Evolutionary conservation across 768 basidiomycete genomes (phyloP), one percentile per base, ranked within the genome.

Genomic region (Trametes cingulata): DNA sequence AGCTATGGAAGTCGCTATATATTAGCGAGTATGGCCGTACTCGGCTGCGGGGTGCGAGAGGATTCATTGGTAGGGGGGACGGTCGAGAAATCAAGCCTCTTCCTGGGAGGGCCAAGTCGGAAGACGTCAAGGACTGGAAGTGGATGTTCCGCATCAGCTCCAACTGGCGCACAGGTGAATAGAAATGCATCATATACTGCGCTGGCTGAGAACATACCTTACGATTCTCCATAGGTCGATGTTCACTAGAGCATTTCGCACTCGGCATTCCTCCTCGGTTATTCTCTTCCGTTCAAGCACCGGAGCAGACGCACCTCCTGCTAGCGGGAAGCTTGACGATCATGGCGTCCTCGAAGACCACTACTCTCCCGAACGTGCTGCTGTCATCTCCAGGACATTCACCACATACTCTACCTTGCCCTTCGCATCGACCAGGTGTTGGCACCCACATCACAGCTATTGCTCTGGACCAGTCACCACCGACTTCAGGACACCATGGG

Each of bases 101-200:
- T 27, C 89, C 88, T 12, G 78, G 77, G 25, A 73, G 85, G 69
- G 81, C 76, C 5, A 61, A 59, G 66, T 68, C 74, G 19, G 70
- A 73, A 36, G 69, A 75, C 29, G 58, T 73, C 46, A 82, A 79
- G 68, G 85, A 90, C 68, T 93, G 90, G 90, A 91, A 90, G 72
- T 88, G 84, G 83, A 91, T 92, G 90, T 92, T 91, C 72, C 81
- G 88, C 56, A 88, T 91, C 62, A 90, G 88, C 65, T 85, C 85
- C 15, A 92, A 92, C 65, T 93, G 91, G 91, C 82, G 81, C 70
- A 88, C 75, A 73, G 91, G 91, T 91, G 67, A 64, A 79, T 69
- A 45, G 52, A 45, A 42, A 39, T 65, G 56, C 67, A 37, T 59
- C 35, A 35, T 57, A 35, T 29, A n/a, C n/a, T n/a, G n/a, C 4